Conservation (phyloP, 208 protist species). For the Chromosphaera perkinsii region DNA sequence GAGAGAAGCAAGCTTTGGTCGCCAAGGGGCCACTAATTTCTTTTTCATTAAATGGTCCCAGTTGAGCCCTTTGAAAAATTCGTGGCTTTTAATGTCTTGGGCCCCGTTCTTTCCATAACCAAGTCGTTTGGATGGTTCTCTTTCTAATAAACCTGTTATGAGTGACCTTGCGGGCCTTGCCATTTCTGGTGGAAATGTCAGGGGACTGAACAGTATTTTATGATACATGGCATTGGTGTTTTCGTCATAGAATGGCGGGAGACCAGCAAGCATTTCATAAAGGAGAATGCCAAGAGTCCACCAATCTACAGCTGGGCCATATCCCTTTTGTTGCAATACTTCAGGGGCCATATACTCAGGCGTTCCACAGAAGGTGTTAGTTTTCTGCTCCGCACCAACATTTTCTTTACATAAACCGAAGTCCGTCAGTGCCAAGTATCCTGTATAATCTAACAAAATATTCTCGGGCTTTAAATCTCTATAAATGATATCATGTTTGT, state of each 20-base stretch:
- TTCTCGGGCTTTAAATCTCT: conserved; percentile 59
- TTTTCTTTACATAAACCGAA: conserved; percentile 54
- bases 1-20: neutral
- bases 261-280: conserved; percentile 44
- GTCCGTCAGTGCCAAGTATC: conserved; percentile 51
- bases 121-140: conserved; percentile 13
- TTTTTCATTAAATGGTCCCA: conserved; percentile 18
- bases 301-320: conserved; percentile 29
- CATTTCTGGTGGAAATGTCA: conserved; percentile 16
- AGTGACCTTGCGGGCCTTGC: neutral
- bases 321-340: conserved; percentile 21
- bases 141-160: no score
- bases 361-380: conserved; percentile 55
- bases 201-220: conserved; percentile 28
- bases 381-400: conserved; percentile 32
- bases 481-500: conserved; percentile 39
- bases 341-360: conserved; percentile 59
- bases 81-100: conserved; percentile 15
- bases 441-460: conserved; percentile 46
- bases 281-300: conserved; percentile 27
- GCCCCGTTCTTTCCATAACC: conserved; percentile 13
- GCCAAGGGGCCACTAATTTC: conserved; percentile 4
- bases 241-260: conserved; percentile 40
- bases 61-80: conserved; percentile 24
- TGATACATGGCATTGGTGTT: conserved; percentile 40